Evolutionary conservation across 768 basidiomycete genomes (phyloP).

Genomic region (Phanerochaete sordida): DNA sequence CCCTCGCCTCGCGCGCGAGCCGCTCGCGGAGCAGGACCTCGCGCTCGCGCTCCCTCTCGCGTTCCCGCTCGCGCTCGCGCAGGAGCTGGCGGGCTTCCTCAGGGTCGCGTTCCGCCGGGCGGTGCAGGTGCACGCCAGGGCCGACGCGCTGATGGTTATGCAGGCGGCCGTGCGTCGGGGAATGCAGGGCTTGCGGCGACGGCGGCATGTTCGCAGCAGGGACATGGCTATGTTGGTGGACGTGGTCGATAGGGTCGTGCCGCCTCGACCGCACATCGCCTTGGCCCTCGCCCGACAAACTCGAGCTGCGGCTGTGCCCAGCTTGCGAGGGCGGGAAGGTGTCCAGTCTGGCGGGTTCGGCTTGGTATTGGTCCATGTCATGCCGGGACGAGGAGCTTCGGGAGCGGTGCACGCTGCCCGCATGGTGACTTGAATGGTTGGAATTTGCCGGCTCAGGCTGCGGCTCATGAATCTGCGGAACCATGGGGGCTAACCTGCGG

Average conservation of each 20-base stretch:
- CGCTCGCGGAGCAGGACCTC: constrained; percentile 17
- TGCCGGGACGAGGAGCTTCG: constrained; percentile 35
- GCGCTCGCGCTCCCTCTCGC: constrained; percentile 21
- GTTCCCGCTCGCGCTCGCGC: constrained; percentile 22
- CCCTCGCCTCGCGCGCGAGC: constrained; percentile 15
- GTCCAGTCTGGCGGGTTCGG: constrained; percentile 17
- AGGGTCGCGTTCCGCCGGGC: constrained; percentile 46
- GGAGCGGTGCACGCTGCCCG: constrained; percentile 47
- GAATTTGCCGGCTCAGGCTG: constrained; percentile 3
- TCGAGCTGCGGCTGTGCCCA: constrained; percentile 20
- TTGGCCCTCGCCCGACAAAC: constrained; percentile 15
- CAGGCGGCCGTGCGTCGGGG: constrained; percentile 16
- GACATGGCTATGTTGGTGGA: constrained; percentile 24
- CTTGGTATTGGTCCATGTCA: constrained; percentile 18
- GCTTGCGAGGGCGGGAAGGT: constrained; percentile 37
- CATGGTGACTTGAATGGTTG: constrained; percentile 20
- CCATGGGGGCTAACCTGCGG: constrained; percentile 34
- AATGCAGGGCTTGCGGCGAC: constrained; percentile 31
- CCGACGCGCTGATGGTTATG: constrained; percentile 70
- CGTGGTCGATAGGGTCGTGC: constrained; percentile 42
- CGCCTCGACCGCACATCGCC: constrained; percentile 43
- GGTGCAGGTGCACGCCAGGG: constrained; percentile 53
- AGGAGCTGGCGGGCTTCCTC: constrained; percentile 29
- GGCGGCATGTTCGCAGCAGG: constrained; percentile 20
- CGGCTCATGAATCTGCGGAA: constrained; percentile 3